Evolutionary conservation across 139 green algal genomes (phyloP).

Genomic region (Micractinium conductrix): DNA sequence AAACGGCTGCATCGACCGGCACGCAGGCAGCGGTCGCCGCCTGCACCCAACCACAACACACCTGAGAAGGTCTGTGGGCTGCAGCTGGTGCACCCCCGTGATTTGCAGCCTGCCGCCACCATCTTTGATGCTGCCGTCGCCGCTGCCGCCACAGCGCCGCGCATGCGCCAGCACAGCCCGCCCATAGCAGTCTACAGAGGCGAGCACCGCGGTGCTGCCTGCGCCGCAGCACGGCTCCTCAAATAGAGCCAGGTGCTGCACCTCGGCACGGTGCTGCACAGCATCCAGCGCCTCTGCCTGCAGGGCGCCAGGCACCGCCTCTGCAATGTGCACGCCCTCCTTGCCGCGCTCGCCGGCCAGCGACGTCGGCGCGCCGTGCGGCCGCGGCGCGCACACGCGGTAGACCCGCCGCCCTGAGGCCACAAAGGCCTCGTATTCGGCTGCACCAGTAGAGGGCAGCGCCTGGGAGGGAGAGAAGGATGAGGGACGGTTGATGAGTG

Average conservation of each 20-base stretch:
- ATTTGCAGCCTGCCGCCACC: not conserved
- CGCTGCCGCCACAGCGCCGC: not conserved
- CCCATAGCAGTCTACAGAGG: slow-evolving; percentile 38
- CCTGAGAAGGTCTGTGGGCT: slow-evolving; percentile 29
- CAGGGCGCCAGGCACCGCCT: not conserved
- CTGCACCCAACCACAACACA: not conserved
- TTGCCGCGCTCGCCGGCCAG: slow-evolving; percentile 35
- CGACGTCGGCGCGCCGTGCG: not conserved
- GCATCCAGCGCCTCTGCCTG: not conserved
- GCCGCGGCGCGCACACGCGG: slow-evolving; percentile 4
- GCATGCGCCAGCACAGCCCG: slow-evolving; percentile 27
- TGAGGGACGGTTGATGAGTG: not conserved
- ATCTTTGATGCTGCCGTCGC: not conserved
- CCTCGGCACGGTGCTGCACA: slow-evolving; percentile 31
- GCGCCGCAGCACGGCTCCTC: slow-evolving; percentile 4
- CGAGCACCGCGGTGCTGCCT: slow-evolving; percentile 5
- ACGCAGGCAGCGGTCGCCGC: not conserved
- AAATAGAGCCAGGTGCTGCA: slow-evolving; percentile 28
- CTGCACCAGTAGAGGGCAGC: not conserved
- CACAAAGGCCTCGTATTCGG: slow-evolving; percentile 19
- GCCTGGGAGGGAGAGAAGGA: not conserved
- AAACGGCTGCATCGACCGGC: not conserved
- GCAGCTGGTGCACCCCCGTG: slow-evolving; percentile 22
- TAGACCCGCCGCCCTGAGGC: slow-evolving; percentile 22
- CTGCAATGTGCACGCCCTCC: slow-evolving; percentile 42